Percentiles rank a stretch among this genome's conserved stretches.
These are phyloP conservation scores for Aphanomyces euteiches DNA, from an alignment of 352 stramenopile genomes.

Conservation along the genomic window DNA sequence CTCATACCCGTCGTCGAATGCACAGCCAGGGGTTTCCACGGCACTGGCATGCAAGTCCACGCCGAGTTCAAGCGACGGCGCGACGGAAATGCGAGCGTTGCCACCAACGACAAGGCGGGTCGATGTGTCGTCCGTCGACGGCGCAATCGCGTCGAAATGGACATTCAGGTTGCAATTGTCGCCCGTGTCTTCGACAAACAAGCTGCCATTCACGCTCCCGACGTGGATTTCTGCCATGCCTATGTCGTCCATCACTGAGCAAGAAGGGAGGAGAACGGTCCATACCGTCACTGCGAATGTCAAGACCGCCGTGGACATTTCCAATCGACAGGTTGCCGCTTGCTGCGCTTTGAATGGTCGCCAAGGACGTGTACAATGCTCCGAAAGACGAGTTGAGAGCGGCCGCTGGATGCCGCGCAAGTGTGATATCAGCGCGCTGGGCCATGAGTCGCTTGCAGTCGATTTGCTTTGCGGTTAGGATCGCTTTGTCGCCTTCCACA, in stretches of 20 bases:
- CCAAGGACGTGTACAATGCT: constrained; percentile 66
- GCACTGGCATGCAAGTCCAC: constrained; percentile 62
- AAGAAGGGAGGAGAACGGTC: constrained; percentile 23
- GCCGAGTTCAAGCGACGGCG: constrained; percentile 49
- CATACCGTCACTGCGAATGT: constrained; percentile 49
- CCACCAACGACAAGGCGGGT: constrained; percentile 69
- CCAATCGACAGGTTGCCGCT: constrained; percentile 44
- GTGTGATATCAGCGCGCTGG: constrained; percentile 45
- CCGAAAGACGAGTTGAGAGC: constrained; percentile 45
- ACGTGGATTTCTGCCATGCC: constrained; percentile 38
- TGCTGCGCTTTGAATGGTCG: constrained; percentile 43
- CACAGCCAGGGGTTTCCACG: constrained; percentile 45
- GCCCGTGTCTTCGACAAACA: constrained; percentile 73
- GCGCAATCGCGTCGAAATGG: constrained; percentile 52
- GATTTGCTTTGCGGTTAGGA: constrained; percentile 43
- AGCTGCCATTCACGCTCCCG: constrained; percentile 59
- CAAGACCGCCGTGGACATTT: constrained; percentile 69
- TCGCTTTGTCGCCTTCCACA: constrained; percentile 57
- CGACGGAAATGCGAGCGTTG: constrained; percentile 57
- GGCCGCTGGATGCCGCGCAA: constrained; percentile 40
- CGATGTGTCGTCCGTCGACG: constrained; percentile 24
- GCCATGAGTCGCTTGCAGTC: constrained; percentile 69
- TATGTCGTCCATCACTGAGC: not conserved
- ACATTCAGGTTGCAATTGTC: constrained; percentile 46
- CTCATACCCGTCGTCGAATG: constrained; percentile 43